Base-by-base conservation (phyloP, 495 filamentous ascomycete species). In the Hypoxylon crocopeplum region DNA sequence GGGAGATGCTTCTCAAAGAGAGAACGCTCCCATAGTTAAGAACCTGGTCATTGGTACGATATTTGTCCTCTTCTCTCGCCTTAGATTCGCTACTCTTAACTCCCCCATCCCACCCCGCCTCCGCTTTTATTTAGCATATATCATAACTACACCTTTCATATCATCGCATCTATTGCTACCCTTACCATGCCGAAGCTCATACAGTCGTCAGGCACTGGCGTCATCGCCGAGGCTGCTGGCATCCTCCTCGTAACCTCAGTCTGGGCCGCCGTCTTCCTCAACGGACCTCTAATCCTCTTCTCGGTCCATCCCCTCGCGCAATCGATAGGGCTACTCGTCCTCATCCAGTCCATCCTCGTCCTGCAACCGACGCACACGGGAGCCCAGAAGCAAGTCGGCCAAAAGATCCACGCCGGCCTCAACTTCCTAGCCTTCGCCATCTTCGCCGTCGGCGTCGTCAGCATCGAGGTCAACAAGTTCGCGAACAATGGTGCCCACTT, bases 291-390 rank as follows among this genome's bases (percentile, higher is more conserved):
- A 25, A 82, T 88, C 0, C 79, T 96, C 50, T 93, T 98, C 77
- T 88, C 90, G 3, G 81, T 88, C 0, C 93, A 98, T 75, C 93
- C 93, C 71, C 84, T 97, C 38, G 84, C 95, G 50, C 93, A 93
- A 67, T 87, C 86, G 20, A 71, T 88, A 46, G 91, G 84, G 20
- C 67, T 93, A 19, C 78, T 95, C 49, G 75, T 91, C 32, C 78
- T 91, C 51, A 82, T 88, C 38, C 87, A 96, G 77, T 86, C 85
- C 16, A 86, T 91, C 65, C 86, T 98, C 29, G 75, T 96, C 67
- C 83, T 97, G 24, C 93, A 98, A 69, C 93, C 93, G 1, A 97
- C 93, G 6, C 80, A 88, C 55, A 91, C 88, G 0, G 75, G 86
- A 2, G 63, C 72, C 8, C 87, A 95, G 66, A 98, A 97, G 68